Evolutionary conservation across 164 flowering plant species (phyloP).

Genomic region (Nymphaea colorata): DNA sequence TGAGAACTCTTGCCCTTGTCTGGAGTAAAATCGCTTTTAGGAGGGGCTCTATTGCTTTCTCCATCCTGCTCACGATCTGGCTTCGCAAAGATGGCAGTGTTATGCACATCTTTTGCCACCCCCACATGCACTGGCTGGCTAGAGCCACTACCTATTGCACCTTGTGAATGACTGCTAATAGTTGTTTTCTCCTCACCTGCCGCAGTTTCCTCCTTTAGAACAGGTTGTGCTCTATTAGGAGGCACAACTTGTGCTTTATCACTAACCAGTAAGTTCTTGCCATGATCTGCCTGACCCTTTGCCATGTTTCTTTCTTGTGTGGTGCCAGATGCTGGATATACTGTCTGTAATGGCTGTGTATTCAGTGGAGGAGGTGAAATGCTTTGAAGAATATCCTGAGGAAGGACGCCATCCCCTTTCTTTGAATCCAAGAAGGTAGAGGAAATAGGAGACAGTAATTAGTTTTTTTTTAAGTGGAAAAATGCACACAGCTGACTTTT

Average conservation of each 20-base stretch:
- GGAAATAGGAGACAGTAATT: neutral
- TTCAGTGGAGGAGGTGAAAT: conserved; percentile 93
- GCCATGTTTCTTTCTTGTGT: conserved; percentile 38
- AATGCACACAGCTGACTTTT: no score
- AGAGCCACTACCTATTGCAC: conserved; percentile 19
- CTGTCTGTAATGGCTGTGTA: conserved; percentile 31
- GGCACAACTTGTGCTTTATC: conserved; percentile 40
- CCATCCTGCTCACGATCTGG: conserved; percentile 62
- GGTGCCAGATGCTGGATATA: conserved; percentile 24
- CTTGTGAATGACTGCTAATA: conserved; percentile 22
- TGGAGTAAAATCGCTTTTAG: conserved; percentile 29
- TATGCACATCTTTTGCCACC: conserved; percentile 53
- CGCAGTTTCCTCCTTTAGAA: conserved; percentile 36
- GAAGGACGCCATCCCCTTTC: conserved; percentile 90
- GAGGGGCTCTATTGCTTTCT: conserved; percentile 26
- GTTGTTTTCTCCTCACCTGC: conserved; percentile 39
- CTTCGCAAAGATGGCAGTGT: conserved; percentile 24
- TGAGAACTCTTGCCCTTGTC: conserved; percentile 68
- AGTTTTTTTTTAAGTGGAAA: neutral
- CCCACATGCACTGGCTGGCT: conserved; percentile 22
- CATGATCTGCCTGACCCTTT: conserved; percentile 38
- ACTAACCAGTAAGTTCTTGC: conserved; percentile 30
- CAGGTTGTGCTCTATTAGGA: conserved; percentile 18
- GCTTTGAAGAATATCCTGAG: conserved; percentile 79
- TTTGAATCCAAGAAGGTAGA: conserved; percentile 12